A percentile compares a stretch with the other conserved stretches of the same genome.
Conservation (phyloP, 2,329 filamentous ascomycete species). For the Colletotrichum cuscutae region DNA sequence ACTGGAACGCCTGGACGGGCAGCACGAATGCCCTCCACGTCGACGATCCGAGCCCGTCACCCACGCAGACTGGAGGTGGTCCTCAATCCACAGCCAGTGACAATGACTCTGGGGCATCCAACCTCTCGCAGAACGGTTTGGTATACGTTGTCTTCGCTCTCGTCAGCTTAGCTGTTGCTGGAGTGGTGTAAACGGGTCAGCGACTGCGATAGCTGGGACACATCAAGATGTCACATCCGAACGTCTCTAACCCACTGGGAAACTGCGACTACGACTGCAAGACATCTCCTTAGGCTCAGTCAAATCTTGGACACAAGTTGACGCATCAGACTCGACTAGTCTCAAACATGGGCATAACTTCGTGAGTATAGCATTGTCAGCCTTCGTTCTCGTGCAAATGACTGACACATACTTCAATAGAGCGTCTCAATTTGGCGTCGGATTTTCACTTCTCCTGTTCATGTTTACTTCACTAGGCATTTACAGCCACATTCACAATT, state of each 20-base stretch:
- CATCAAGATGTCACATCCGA: not conserved
- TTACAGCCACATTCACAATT: not conserved
- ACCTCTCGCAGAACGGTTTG: not conserved
- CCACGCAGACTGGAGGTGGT: constrained; percentile 22
- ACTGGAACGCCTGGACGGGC: constrained; percentile 37
- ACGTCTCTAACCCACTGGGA: too few species aligned
- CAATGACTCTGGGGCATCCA: not conserved
- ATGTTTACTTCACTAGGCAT: not conserved
- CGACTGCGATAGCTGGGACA: not conserved
- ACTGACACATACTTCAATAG: not conserved
- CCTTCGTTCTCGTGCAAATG: not conserved
- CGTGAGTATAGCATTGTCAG: not conserved
- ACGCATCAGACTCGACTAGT: not conserved
- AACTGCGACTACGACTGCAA: too few species aligned
- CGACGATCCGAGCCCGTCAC: constrained; percentile 25
- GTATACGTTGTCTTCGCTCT: not conserved
- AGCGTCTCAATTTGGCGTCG: not conserved
- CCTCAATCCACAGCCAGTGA: constrained; percentile 16
- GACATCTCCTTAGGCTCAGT: not conserved
- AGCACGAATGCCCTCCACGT: constrained; percentile 21
- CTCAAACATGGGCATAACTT: not conserved
- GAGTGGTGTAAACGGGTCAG: not conserved
- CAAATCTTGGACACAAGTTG: not conserved
- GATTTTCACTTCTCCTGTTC: not conserved
- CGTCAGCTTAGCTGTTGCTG: not conserved